A percentile compares a stretch with the other conserved stretches of the same genome.
Evolutionary conservation across 176 grass and related monocot genomes (phyloP).

Genomic region (Carex kokanica): DNA sequence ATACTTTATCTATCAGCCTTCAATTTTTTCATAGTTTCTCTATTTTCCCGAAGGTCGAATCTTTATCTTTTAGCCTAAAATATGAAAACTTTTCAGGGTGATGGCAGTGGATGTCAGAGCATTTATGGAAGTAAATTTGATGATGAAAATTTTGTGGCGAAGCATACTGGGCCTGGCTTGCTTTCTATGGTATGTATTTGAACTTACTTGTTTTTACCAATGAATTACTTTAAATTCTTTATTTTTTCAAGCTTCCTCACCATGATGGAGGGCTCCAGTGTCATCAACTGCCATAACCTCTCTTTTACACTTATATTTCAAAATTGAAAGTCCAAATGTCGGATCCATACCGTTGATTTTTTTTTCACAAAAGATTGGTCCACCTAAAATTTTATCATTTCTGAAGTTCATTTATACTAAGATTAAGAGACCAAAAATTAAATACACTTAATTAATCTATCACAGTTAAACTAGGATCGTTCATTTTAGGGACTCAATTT

Average conservation of each 20-base stretch:
- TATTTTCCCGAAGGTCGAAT: not conserved
- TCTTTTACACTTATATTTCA: not conserved
- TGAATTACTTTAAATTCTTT: not conserved
- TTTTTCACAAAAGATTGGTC: not conserved
- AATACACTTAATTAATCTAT: not conserved
- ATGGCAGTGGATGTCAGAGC: slow-evolving; percentile 81
- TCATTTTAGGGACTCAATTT: not conserved
- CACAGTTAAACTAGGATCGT: not conserved
- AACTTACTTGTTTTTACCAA: not conserved
- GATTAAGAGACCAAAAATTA: not conserved
- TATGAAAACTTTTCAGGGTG: slow-evolving; percentile 46
- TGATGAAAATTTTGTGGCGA: slow-evolving; percentile 96
- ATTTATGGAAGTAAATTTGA: slow-evolving; percentile 96
- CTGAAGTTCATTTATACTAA: not conserved
- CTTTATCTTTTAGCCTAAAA: not conserved
- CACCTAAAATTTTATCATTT: not conserved
- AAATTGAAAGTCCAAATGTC: not conserved
- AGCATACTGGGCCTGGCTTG: slow-evolving; percentile 88
- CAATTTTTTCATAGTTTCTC: not conserved
- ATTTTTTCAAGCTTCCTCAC: not conserved
- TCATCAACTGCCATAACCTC: not conserved
- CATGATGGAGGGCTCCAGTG: not conserved
- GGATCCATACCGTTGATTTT: not conserved
- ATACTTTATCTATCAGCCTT: not conserved
- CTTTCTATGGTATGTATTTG: slow-evolving; percentile 74